Base-by-base conservation (phyloP, 441 rosid genomes). In the Pelargonium citronellum region DNA sequence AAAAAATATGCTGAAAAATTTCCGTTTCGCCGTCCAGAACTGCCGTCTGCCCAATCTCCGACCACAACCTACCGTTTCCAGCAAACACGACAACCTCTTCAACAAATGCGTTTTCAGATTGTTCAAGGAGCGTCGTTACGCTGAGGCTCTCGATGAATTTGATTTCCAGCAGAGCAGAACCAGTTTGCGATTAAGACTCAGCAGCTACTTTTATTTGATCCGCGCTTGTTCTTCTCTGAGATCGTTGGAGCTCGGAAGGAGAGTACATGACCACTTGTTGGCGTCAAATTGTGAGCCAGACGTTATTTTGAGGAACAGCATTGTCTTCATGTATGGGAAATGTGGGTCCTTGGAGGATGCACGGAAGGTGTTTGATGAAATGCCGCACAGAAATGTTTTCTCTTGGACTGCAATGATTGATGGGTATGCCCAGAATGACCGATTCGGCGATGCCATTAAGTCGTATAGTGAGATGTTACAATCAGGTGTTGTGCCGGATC, bases 341-440 rank as follows among this genome's bases (percentile, higher is more conserved):
- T 85, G 89, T 63, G 84, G 87, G 72, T 80, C 85, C 2, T 73
- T 81, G 76, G 70, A 57, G 69, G 86, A 85, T 69, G 87, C 87
- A 34, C 73, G 83, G 76, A 72, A 73, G 71, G 84, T 85, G 66
- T 85, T 87, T 13, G 85, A 87, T 69, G 83, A 63, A 69, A 87
- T 87, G 84, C 82, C 79, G 53, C 76, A 68, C 16, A 57, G 78
- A 61, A 85, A 87, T 22, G 73, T 82, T 69, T 87, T 83, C 49
- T 85, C 89, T 64, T 85, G 87, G 83, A 82, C 89, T 65, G 79
- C 84, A 61, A 73, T 87, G 71, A 83, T 85, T 41, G 81, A 84
- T 72, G 89, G 86, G 39, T 85, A 80, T 73, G 79, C 89, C 4
- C 86, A 79, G 74, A 82, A 85, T 15, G 83, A 81, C 64, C 77